phyloP scores from a whole-genome alignment of 345 rosid genomes.

The Syzygium jambos region DNA sequence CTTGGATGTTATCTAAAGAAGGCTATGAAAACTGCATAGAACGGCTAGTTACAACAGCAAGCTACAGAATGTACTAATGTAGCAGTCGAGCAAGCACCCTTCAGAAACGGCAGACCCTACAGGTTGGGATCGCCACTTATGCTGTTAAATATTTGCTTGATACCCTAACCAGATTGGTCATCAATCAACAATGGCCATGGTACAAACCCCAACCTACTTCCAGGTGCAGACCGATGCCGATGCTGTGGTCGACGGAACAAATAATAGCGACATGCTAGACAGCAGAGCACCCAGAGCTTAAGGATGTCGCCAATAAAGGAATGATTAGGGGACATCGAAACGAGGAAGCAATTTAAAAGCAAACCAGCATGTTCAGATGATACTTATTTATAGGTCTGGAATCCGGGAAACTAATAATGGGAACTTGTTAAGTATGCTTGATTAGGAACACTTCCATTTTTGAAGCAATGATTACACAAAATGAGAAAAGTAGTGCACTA shows the following conservation, averaged over 20 bases:
- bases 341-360: neutral
- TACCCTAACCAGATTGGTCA: neutral
- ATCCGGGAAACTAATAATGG: neutral
- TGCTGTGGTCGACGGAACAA: neutral
- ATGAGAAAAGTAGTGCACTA: neutral
- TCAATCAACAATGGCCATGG: neutral
- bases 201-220: neutral
- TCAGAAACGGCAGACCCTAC: neutral
- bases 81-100: neutral
- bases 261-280: neutral
- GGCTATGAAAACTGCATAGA: neutral
- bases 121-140: neutral
- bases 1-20: neutral
- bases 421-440: neutral
- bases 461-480: neutral
- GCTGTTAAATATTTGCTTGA: neutral
- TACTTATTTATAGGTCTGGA: neutral
- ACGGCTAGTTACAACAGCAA: neutral
- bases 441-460: neutral
- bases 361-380: neutral
- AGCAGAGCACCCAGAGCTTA: neutral
- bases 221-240: neutral
- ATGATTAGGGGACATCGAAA: neutral
- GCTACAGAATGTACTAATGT: neutral
- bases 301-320: neutral